A percentile compares a stretch with the other conserved stretches of the same genome.
phyloP scores from a whole-genome alignment of 2,329 filamentous ascomycete species.

The Talaromyces marneffei region DNA sequence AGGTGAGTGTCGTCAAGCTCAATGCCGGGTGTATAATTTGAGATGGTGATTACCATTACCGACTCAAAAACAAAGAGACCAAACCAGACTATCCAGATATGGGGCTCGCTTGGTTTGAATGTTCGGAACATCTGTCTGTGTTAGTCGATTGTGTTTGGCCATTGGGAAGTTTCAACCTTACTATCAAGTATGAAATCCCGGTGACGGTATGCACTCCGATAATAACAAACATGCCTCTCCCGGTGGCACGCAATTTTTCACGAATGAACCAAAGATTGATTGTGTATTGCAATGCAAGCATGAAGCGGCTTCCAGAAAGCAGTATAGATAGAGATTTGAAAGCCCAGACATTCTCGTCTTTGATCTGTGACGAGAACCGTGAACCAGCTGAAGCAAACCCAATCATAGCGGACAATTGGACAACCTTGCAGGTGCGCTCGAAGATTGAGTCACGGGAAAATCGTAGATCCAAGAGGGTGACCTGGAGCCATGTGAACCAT shows the following conservation, averaged over 20 bases:
- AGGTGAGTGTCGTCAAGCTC: slow-evolving; percentile 59
- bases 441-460: slow-evolving; percentile 61
- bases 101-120: slow-evolving; percentile 23
- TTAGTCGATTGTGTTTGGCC: background rate
- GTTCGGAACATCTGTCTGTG: slow-evolving; percentile 30
- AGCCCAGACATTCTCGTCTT: slow-evolving; percentile 37
- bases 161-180: slow-evolving; percentile 14
- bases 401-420: slow-evolving; percentile 60
- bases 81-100: slow-evolving; percentile 51
- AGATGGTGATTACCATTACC: slow-evolving; percentile 47
- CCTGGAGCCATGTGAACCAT: slow-evolving; percentile 65
- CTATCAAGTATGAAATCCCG: slow-evolving; percentile 26
- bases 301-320: slow-evolving; percentile 49
- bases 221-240: slow-evolving; percentile 26
- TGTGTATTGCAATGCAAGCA: slow-evolving; percentile 51
- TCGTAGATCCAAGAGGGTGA: slow-evolving; percentile 60
- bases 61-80: slow-evolving; percentile 51
- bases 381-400: slow-evolving; percentile 58
- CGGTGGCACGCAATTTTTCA: slow-evolving; percentile 22
- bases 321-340: slow-evolving; percentile 40
- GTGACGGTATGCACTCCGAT: slow-evolving; percentile 25
- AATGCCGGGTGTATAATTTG: slow-evolving; percentile 51
- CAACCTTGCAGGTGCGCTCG: slow-evolving; percentile 53
- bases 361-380: slow-evolving; percentile 38
- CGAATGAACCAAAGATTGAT: slow-evolving; percentile 30